Evolutionary conservation across 2,329 filamentous ascomycete species (phyloP).

Genomic region (Akanthomyces lecanii): DNA sequence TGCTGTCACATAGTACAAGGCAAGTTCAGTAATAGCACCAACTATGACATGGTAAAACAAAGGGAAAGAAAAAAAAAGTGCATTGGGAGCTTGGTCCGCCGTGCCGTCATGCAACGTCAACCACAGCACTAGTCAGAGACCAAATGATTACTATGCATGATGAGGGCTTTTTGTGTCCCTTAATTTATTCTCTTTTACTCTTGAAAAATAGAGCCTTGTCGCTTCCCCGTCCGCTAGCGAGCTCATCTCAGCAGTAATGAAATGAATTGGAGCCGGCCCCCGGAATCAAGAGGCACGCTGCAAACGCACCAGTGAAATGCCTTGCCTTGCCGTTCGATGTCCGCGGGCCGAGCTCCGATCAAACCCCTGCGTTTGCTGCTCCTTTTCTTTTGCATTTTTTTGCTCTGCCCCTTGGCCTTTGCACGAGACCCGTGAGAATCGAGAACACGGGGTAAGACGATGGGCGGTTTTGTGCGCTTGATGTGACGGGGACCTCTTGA

Average conservation of each 20-base stretch:
- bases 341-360: slow-evolving; percentile 15
- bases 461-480: not conserved
- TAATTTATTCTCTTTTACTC: not conserved
- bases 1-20: not conserved
- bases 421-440: not conserved
- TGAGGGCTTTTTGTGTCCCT: not conserved
- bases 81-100: not conserved
- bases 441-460: slow-evolving; percentile 6
- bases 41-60: too few species aligned
- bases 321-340: not conserved
- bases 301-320: not conserved
- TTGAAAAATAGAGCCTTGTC: not conserved
- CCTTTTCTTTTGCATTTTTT: not conserved
- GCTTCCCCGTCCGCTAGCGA: not conserved
- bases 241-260: slow-evolving; percentile 11
- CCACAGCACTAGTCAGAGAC: not conserved
- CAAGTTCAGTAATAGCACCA: too few species aligned
- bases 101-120: slow-evolving; percentile 12
- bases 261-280: slow-evolving; percentile 2
- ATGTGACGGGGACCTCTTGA: not conserved
- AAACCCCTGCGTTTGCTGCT: slow-evolving; percentile 1
- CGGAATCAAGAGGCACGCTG: not conserved
- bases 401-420: not conserved
- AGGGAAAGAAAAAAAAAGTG: not conserved
- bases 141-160: slow-evolving; percentile 4